Percentiles rank a stretch among this genome's conserved stretches.
phyloP scores from a whole-genome alignment of 345 rosid species.

The Microcos paniculata region DNA sequence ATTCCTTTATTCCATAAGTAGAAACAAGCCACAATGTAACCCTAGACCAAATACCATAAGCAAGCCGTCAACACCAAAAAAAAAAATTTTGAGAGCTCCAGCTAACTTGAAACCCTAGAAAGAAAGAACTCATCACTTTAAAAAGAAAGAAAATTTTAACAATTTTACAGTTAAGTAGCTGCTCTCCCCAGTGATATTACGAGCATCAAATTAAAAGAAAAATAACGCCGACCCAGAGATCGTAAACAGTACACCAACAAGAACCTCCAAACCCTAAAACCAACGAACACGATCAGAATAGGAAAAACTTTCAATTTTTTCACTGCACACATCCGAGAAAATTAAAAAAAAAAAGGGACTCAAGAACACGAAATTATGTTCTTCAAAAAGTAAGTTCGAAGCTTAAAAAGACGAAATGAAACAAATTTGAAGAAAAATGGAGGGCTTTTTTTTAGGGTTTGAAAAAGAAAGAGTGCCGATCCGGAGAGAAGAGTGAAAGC shows the following conservation, averaged over 20 bases:
- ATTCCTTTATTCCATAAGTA: neutral
- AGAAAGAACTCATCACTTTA: neutral
- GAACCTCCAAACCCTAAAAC: constrained; percentile 19
- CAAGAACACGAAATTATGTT: neutral
- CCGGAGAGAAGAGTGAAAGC: constrained; percentile 12
- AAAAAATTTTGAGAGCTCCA: neutral
- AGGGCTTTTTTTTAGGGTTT: neutral
- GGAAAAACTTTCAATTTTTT: neutral
- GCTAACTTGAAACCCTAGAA: neutral
- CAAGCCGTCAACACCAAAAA: neutral
- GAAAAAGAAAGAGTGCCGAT: constrained; percentile 14
- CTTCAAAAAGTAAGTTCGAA: neutral
- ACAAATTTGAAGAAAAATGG: neutral
- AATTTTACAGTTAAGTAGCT: neutral
- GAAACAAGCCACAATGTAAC: neutral
- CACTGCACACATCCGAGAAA: neutral
- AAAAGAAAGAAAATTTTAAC: no score
- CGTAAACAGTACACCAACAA: constrained; percentile 2
- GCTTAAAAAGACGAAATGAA: neutral
- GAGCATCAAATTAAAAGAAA: constrained; percentile 18
- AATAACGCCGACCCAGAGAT: constrained; percentile 9
- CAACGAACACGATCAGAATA: constrained; percentile 6
- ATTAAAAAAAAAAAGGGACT: no score
- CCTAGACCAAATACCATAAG: neutral
- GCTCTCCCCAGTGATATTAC: constrained; percentile 8